Conservation (phyloP, 2,329 filamentous ascomycete genomes). For the Alternaria sp. region DNA sequence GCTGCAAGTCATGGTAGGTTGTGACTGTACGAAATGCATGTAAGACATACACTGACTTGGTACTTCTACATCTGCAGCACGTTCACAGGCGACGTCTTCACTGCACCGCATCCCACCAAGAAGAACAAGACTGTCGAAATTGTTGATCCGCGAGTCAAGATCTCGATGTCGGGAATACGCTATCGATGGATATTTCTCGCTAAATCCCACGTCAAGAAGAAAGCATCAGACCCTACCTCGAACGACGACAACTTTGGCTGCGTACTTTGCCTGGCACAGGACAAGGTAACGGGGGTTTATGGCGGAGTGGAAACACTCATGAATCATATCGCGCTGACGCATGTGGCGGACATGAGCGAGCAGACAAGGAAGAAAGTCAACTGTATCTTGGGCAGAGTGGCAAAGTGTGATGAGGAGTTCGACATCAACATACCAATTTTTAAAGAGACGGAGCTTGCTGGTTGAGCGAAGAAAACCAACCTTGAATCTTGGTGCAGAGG, state of each 20-base stretch:
- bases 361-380: slow-evolving; percentile 40
- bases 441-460: slow-evolving; percentile 13
- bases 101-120: slow-evolving; percentile 30
- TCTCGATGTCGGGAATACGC: slow-evolving; percentile 37
- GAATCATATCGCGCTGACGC: slow-evolving; percentile 49
- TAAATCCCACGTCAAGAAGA: slow-evolving; percentile 44
- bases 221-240: slow-evolving; percentile 9
- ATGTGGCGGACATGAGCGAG: slow-evolving; percentile 42
- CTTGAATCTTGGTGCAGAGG: neutral
- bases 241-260: slow-evolving; percentile 46
- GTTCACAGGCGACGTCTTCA: slow-evolving; percentile 45
- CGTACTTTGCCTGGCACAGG: slow-evolving; percentile 46
- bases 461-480: neutral
- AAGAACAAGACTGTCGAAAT: slow-evolving; percentile 39
- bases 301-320: slow-evolving; percentile 51
- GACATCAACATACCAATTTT: slow-evolving; percentile 49
- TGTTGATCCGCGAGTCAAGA: slow-evolving; percentile 40
- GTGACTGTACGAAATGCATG: neutral
- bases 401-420: slow-evolving; percentile 44
- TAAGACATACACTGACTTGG: neutral
- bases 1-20: slow-evolving; percentile 40
- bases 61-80: neutral
- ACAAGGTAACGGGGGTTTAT: slow-evolving; percentile 44
- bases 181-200: slow-evolving; percentile 53
- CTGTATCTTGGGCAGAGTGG: slow-evolving; percentile 48